Evolutionary conservation across 2,329 filamentous ascomycete genomes (phyloP).

Genomic region (Arthroderma uncinatum): DNA sequence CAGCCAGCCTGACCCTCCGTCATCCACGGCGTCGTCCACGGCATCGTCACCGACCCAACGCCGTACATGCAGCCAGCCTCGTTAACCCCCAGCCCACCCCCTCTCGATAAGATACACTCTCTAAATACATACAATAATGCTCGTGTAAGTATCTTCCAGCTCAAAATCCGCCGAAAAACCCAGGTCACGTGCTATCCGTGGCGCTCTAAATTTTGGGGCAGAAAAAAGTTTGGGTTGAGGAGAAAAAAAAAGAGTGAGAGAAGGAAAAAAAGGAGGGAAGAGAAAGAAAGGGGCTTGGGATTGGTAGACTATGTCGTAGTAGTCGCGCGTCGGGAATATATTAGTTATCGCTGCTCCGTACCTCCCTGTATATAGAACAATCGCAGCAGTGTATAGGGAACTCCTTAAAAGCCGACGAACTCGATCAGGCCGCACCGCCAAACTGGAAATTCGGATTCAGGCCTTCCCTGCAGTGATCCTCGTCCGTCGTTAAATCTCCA

Average conservation of each 20-base stretch:
- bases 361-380: too few relatives aligned
- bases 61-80: neutral
- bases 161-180: neutral
- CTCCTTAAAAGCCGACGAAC: too few relatives aligned
- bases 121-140: neutral
- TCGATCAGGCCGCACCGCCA: too few relatives aligned
- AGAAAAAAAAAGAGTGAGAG: neutral
- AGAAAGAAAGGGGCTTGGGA: neutral
- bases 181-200: neutral
- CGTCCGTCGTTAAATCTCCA: neutral
- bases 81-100: neutral
- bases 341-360: too few relatives aligned
- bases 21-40: neutral
- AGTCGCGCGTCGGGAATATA: too few relatives aligned
- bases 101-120: too few relatives aligned
- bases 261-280: neutral
- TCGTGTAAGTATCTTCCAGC: neutral
- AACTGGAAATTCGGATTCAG: neutral
- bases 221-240: neutral
- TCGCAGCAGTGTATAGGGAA: too few relatives aligned
- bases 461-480: neutral
- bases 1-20: neutral
- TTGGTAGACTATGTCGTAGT: neutral
- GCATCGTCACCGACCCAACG: neutral
- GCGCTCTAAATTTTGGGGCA: slow-evolving; percentile 1